These are phyloP conservation scores for Exophiala sp. DNA, from an alignment of 2,329 filamentous ascomycete species.

Conservation along the genomic window DNA sequence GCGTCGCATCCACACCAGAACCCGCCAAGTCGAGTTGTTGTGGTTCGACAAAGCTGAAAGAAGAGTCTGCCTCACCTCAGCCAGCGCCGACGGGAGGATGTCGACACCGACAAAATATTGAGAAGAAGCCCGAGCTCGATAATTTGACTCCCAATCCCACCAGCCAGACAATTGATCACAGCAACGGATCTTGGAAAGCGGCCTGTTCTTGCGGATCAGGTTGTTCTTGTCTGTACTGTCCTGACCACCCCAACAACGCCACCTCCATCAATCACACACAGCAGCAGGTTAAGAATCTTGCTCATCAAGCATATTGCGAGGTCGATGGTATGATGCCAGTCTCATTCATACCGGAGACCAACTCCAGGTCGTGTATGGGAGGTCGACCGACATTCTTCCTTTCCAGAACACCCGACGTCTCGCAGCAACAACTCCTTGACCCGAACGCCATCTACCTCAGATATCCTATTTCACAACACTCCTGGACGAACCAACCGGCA, in stretches of 20 bases:
- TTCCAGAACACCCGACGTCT: conserved; percentile 19
- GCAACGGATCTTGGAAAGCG: conserved; percentile 10
- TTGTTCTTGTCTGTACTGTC: conserved; percentile 29
- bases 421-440: conserved; percentile 20
- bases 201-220: conserved; percentile 27
- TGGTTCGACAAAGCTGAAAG: conserved; percentile 10
- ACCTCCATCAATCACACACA: conserved; percentile 25
- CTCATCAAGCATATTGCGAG: conserved; percentile 19
- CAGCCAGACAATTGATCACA: not conserved
- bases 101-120: conserved; percentile 24
- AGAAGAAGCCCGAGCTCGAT: conserved; percentile 7
- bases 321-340: conserved; percentile 12
- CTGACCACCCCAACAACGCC: conserved; percentile 29
- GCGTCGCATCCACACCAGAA: conserved; percentile 1
- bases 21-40: conserved; percentile 18
- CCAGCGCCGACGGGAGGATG: conserved; percentile 15
- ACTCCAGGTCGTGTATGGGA: conserved; percentile 26
- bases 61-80: conserved; percentile 11
- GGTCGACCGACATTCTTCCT: conserved; percentile 25
- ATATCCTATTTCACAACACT: conserved; percentile 26
- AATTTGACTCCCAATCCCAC: not conserved
- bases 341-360: conserved; percentile 12
- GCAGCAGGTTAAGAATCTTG: conserved; percentile 25
- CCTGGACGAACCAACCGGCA: conserved; percentile 21
- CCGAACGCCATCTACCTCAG: conserved; percentile 23